Percentiles rank a stretch among this genome's conserved stretches.
Evolutionary conservation across 441 rosid genomes (phyloP).

Genomic region (Capsella rubella): DNA sequence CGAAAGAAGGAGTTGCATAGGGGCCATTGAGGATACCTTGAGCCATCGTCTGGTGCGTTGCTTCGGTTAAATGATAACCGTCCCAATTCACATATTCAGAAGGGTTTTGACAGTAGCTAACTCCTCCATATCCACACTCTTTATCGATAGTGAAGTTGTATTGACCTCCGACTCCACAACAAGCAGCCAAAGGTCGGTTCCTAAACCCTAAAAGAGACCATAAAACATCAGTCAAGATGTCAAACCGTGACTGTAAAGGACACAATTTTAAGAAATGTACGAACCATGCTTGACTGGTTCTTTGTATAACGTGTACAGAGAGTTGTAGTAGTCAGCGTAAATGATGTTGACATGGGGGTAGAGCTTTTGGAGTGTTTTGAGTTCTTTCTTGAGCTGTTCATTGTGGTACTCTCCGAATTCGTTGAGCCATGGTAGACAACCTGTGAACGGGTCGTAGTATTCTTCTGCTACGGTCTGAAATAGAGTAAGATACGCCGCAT

Average conservation of each 20-base stretch:
- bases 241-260: not conserved
- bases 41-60: conserved; percentile 17
- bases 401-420: conserved; percentile 48
- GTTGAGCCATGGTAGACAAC: conserved; percentile 52
- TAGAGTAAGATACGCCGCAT: conserved; percentile 28
- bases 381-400: conserved; percentile 40
- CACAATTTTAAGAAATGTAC: not conserved
- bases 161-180: conserved; percentile 41
- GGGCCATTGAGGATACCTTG: conserved; percentile 35
- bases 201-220: conserved; percentile 26
- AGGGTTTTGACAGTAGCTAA: conserved; percentile 34
- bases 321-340: conserved; percentile 26
- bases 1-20: conserved; percentile 35
- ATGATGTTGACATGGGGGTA: conserved; percentile 29
- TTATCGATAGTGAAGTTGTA: conserved; percentile 28
- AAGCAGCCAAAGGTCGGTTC: conserved; percentile 34
- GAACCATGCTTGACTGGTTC: conserved; percentile 29
- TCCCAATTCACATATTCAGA: conserved; percentile 43
- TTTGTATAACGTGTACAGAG: not conserved
- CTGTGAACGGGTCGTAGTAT: conserved; percentile 34
- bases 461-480: conserved; percentile 7
- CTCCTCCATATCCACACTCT: conserved; percentile 28
- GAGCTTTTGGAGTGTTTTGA: conserved; percentile 29
- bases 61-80: conserved; percentile 33
- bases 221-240: not conserved